These are phyloP conservation scores for Candida oleophila DNA, from an alignment of 805 yeast genomes.

Conservation along the genomic window DNA sequence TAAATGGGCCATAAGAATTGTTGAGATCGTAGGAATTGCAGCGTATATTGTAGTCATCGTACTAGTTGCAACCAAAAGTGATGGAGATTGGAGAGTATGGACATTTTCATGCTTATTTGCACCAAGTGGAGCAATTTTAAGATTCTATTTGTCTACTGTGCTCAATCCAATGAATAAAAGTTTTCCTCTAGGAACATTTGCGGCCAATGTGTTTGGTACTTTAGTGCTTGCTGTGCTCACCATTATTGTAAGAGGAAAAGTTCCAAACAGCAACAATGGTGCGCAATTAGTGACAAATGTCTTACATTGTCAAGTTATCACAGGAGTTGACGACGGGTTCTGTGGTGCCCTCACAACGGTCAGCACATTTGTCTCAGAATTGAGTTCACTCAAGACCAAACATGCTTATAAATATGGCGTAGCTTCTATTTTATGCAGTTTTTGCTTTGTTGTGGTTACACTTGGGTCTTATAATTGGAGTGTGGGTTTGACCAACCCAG, in stretches of 20 bases:
- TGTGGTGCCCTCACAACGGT: conserved; percentile 75
- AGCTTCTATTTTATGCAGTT: conserved; percentile 47
- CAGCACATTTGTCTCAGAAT: conserved; percentile 74
- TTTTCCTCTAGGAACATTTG: conserved; percentile 56
- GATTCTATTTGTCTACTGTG: conserved; percentile 54
- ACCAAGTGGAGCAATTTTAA: conserved; percentile 63
- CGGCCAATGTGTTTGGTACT: conserved; percentile 50
- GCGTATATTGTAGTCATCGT: conserved; percentile 37
- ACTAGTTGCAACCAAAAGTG: conserved; percentile 34
- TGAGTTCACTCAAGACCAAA: conserved; percentile 32
- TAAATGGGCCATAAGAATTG: conserved; percentile 18
- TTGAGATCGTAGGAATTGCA: conserved; percentile 21
- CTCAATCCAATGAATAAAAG: conserved; percentile 41
- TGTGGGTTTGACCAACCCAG: conserved; percentile 36
- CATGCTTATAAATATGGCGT: conserved; percentile 52
- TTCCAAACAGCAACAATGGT: conserved; percentile 13
- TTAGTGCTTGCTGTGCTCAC: conserved; percentile 43
- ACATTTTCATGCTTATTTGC: conserved; percentile 65
- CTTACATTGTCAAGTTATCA: conserved; percentile 49
- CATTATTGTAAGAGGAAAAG: conserved; percentile 45
- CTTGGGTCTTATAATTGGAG: conserved; percentile 78
- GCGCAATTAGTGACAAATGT: conserved; percentile 18
- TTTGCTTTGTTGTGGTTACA: conserved; percentile 50
- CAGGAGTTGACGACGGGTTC: conserved; percentile 61
- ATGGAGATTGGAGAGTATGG: conserved; percentile 62